Percentiles rank a stretch among this genome's conserved stretches.
Conservation (phyloP, 306 rosid genomes). For the Rubus idaeus region DNA sequence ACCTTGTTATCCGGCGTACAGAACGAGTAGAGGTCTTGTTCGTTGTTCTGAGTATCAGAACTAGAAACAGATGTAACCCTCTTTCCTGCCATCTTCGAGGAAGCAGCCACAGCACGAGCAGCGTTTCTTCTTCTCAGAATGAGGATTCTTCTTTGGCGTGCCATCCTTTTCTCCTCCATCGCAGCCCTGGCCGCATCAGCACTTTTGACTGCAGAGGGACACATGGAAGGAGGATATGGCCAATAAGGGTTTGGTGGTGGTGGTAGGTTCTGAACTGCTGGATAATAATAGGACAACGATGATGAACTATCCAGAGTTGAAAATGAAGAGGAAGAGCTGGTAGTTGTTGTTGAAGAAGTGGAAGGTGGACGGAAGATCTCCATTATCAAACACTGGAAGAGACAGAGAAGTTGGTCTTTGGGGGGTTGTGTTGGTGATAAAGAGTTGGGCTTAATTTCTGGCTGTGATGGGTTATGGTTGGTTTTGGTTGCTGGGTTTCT, state of each 20-base stretch:
- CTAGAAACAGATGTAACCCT: neutral
- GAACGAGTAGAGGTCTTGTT: conserved; percentile 14
- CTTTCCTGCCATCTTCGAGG: neutral
- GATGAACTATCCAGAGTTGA: conserved; percentile 4
- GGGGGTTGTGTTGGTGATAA: neutral
- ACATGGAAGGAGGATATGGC: neutral
- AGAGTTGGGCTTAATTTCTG: neutral
- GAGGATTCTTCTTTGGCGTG: conserved; percentile 38
- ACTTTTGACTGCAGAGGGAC: neutral
- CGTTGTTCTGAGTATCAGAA: neutral
- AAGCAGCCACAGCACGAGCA: conserved; percentile 13
- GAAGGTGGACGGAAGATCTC: conserved; percentile 12
- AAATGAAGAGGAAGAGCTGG: neutral
- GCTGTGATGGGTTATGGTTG: no score
- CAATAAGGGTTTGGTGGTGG: neutral
- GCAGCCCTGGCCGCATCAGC: conserved; percentile 37
- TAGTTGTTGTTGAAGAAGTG: neutral
- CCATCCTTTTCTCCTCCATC: conserved; percentile 38
- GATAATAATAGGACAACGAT: neutral
- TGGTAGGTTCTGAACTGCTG: neutral
- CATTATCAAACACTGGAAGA: conserved; percentile 22
- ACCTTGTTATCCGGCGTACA: conserved; percentile 56
- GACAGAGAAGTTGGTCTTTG: neutral
- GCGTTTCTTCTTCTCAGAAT: neutral
- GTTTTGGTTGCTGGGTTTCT: neutral